These are phyloP conservation scores for Gnaphalium uliginosum DNA, from an alignment of 129 eudicot species.

Conservation along the genomic window DNA sequence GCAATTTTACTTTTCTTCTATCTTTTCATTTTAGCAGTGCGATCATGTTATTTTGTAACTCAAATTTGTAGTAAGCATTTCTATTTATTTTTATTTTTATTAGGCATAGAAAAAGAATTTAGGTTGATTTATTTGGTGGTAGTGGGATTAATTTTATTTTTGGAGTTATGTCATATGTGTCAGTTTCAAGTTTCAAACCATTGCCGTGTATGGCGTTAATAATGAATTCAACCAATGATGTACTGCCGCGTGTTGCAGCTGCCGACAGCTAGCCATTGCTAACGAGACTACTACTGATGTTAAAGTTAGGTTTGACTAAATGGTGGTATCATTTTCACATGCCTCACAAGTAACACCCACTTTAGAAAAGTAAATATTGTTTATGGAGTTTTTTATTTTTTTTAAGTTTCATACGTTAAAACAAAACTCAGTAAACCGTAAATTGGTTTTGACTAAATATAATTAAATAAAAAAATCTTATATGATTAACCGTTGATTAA, in stretches of 20 bases:
- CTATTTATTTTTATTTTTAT: too few relatives aligned
- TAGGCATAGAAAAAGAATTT: too few relatives aligned
- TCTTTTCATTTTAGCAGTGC: too few relatives aligned
- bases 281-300: not conserved
- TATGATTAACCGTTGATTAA: not conserved
- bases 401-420: not conserved
- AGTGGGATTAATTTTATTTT: conserved; percentile 11
- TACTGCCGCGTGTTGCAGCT: not conserved
- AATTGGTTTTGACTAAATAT: not conserved
- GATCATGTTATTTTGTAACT: too few relatives aligned
- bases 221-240: conserved; percentile 7
- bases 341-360: not conserved
- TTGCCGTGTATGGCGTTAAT: conserved; percentile 24
- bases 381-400: too few relatives aligned
- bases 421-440: not conserved
- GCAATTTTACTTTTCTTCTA: too few relatives aligned
- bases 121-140: conserved; percentile 21
- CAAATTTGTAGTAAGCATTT: too few relatives aligned
- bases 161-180: conserved; percentile 10
- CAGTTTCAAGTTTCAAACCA: conserved; percentile 14
- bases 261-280: conserved; percentile 15
- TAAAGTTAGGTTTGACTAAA: conserved; percentile 27
- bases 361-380: too few relatives aligned
- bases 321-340: not conserved
- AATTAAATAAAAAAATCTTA: too few relatives aligned